These are phyloP conservation scores for Neurospora sp. DNA, from an alignment of 495 filamentous ascomycete species.

Conservation along the genomic window DNA sequence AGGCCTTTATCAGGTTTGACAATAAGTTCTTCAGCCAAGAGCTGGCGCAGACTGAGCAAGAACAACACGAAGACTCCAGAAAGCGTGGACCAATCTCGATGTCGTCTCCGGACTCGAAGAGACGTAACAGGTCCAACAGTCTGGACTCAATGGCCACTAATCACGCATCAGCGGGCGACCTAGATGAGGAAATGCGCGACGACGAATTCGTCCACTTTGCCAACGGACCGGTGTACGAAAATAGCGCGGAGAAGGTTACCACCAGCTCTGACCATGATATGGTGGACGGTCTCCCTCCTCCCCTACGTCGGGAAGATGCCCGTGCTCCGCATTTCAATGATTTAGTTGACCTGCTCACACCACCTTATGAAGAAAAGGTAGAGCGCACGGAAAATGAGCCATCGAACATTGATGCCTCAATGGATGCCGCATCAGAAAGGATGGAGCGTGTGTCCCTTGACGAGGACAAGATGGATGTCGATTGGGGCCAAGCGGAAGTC, in stretches of 20 bases:
- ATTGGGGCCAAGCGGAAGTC: neutral
- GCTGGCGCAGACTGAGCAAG: constrained; percentile 17
- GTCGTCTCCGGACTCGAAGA: constrained; percentile 13
- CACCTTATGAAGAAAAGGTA: constrained; percentile 2
- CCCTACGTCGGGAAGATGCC: neutral
- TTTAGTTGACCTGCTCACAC: neutral
- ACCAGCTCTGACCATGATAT: neutral
- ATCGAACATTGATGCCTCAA: neutral
- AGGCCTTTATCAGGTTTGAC: constrained; percentile 33
- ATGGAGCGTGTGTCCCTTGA: constrained; percentile 10
- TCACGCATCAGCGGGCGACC: constrained; percentile 22
- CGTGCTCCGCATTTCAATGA: neutral
- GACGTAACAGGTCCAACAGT: constrained; percentile 15
- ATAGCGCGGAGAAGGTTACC: neutral
- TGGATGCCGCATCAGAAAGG: neutral
- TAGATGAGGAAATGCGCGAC: constrained; percentile 16
- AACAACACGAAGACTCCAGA: constrained; percentile 6
- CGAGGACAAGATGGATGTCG: neutral
- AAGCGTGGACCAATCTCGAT: constrained; percentile 7
- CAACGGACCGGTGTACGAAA: neutral
- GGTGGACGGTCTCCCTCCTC: neutral
- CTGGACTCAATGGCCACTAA: constrained; percentile 29
- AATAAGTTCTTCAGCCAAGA: constrained; percentile 37
- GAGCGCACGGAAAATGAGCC: neutral
- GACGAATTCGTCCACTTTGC: constrained; percentile 1